Evolutionary conservation across 345 rosid species (phyloP).

Genomic region (Lepidium africanum): DNA sequence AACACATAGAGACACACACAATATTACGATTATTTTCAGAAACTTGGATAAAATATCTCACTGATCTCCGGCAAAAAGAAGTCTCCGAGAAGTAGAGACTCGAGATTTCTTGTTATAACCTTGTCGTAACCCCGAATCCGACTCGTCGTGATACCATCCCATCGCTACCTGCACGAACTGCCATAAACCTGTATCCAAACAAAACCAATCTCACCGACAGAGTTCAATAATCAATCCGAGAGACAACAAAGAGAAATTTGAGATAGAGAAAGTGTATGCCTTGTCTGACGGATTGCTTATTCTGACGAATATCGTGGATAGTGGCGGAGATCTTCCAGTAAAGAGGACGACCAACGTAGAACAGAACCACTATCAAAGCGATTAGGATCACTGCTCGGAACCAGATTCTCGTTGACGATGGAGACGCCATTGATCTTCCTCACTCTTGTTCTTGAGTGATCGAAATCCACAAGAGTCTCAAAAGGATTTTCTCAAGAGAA

Average conservation of each 20-base stretch:
- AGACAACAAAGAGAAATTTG: not conserved
- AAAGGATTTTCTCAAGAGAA: not conserved
- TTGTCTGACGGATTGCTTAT: conserved; percentile 76
- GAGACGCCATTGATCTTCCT: conserved; percentile 27
- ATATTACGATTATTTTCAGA: not conserved
- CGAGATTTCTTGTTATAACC: conserved; percentile 14
- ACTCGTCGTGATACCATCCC: conserved; percentile 73
- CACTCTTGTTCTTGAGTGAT: not conserved
- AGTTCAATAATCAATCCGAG: not conserved
- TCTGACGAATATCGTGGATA: conserved; percentile 73
- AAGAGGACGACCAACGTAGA: conserved; percentile 77
- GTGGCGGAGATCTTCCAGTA: conserved; percentile 96
- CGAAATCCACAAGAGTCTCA: not conserved
- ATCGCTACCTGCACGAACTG: conserved; percentile 66
- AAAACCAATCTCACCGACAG: not conserved
- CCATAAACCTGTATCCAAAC: conserved; percentile 46
- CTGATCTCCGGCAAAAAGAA: conserved; percentile 22
- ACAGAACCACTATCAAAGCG: conserved; percentile 35
- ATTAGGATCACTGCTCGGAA: conserved; percentile 34
- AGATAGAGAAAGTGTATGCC: conserved; percentile 18
- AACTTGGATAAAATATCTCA: not conserved
- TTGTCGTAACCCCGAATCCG: conserved; percentile 40
- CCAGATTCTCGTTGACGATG: conserved; percentile 30
- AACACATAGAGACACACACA: not conserved
- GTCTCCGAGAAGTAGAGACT: conserved; percentile 30